Evolutionary conservation across 2,329 filamentous ascomycete genomes (phyloP), one percentile per base, ranked within the genome.

Genomic region (Dryadomyces quercivorus): DNA sequence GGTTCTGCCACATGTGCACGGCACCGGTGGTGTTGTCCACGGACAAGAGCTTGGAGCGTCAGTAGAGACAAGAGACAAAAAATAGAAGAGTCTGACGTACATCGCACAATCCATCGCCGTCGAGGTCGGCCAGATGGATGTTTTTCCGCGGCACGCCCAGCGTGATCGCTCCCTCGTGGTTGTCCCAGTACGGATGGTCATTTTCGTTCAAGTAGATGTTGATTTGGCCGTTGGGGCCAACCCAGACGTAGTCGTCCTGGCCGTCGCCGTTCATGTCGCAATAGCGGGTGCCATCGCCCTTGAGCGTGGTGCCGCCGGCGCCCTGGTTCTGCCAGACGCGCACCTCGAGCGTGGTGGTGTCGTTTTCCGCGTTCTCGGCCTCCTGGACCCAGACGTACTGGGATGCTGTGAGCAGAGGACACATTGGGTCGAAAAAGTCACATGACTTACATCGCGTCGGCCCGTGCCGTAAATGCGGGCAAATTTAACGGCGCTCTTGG

Each of bases 71-170:
- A 31, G n/a, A n/a, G n/a, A 31, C 8, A 31, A 31, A 31, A 31
- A 4, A 31, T 5, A 31, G 26, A 8, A 31, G 8, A 1, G n/a
- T 34, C 21, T 6, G 13, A 55, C 62, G 34, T 69, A 69, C 63
- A 46, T 71, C 69, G 51, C 63, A 66, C 2, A 58, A 51, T 0
- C 69, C 68, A 56, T 70, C 68, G 15, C 63, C 65, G 49, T 72
- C 63, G 65, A 65, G 70, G 56, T 71, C 69, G 2, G 59, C 62
- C 7, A 31, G 4, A 8, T 31, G 26, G 26, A 31, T 31, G 26
- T 4, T 21, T 6, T 10, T 16, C 9, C 47, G 47, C 26, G 26
- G 26, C 26, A 31, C 26, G 26, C 26, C 26, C 26, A 31, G 26
- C 4, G 26, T 31, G 47, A 20, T 18, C 43, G 8, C 43, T 6